Base-by-base conservation (phyloP, 1,139 yeast species). In the Pichia sp. region DNA sequence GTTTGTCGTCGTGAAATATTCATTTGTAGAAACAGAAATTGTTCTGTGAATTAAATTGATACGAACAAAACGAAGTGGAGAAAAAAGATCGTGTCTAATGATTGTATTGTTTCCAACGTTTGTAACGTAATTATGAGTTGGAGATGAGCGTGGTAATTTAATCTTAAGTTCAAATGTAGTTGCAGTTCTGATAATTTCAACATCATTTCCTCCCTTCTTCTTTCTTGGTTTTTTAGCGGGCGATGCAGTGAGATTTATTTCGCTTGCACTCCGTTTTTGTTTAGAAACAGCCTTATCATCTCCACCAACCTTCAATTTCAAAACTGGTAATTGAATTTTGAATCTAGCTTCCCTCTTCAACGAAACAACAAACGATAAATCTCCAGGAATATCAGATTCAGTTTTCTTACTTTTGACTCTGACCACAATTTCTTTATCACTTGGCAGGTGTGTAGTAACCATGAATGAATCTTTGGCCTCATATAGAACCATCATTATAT, bases 381-480 rank as follows among this genome's bases (percentile, higher is more conserved):
- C 20, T 7, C 10, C n/a, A 14, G 38, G 40, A 17, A 39, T 42
- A 2, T 38, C 42, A 7, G 74, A 60, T 28, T 73, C 67, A 7
- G 81, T 63, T 44, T 44, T 46, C 30, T 53, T 56, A 18, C 67
- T 69, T 3, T 81, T 81, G 15, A 71, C 67, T 55, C 74, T 77
- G 1, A 86, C 85, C 3, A 78, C 79, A 34, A 91, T 69, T 57
- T 79, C 80, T 64, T 79, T 83, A 52, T 82, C 83, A 45, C 78
- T 74, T 4, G 96, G 97, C 17, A 83, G 69, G 2, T 82, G 77
- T 18, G 90, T 67, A 11, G 70, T 75, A 1, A 89, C 87, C 19
- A 77, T 61, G 41, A 83, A 76, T 4, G 80, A 72, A 55, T 85
- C 84, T 32, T 71, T 67, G n/a, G 89, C 79, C 37, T 77, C 77